These are phyloP conservation scores for Tolypocladium pustulatum DNA, from an alignment of 2,329 filamentous ascomycete species.

Conservation along the genomic window DNA sequence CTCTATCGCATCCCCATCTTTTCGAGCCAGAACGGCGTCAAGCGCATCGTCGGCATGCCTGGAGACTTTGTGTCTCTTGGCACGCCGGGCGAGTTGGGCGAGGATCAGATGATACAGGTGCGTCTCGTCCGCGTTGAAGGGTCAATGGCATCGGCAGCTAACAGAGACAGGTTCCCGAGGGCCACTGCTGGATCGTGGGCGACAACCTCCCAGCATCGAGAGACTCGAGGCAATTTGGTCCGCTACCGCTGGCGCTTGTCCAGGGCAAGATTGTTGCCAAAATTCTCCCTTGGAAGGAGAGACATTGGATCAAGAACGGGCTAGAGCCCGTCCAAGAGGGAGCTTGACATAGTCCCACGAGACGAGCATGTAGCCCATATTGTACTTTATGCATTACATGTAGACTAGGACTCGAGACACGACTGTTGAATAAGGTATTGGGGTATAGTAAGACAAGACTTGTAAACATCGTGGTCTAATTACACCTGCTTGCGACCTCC, in stretches of 20 bases:
- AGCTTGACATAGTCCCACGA: background rate
- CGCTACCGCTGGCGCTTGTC: conserved; percentile 75
- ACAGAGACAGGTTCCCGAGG: conserved; percentile 60
- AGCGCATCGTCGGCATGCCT: conserved; percentile 68
- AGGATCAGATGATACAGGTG: conserved; percentile 56
- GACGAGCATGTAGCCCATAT: background rate
- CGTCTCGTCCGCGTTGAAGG: background rate
- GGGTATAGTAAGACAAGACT: conserved; percentile 13
- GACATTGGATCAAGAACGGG: conserved; percentile 37
- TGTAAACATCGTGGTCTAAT: conserved; percentile 20
- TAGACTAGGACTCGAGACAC: background rate
- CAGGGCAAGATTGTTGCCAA: conserved; percentile 69
- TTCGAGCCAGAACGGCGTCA: conserved; percentile 52
- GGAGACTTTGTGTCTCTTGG: conserved; percentile 65
- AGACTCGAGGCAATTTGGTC: conserved; percentile 80
- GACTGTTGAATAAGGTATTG: conserved; percentile 1
- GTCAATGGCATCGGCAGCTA: background rate
- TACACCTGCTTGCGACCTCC: conserved; percentile 14
- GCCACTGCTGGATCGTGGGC: conserved; percentile 84
- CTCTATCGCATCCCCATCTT: conserved; percentile 66
- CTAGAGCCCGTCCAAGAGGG: conserved; percentile 20
- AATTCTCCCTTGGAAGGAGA: conserved; percentile 40
- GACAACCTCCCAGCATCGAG: conserved; percentile 78
- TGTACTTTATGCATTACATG: background rate
- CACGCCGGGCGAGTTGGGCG: conserved; percentile 39